These are phyloP conservation scores for Populus hybrid DNA, from an alignment of 441 rosid species.

Conservation along the genomic window DNA sequence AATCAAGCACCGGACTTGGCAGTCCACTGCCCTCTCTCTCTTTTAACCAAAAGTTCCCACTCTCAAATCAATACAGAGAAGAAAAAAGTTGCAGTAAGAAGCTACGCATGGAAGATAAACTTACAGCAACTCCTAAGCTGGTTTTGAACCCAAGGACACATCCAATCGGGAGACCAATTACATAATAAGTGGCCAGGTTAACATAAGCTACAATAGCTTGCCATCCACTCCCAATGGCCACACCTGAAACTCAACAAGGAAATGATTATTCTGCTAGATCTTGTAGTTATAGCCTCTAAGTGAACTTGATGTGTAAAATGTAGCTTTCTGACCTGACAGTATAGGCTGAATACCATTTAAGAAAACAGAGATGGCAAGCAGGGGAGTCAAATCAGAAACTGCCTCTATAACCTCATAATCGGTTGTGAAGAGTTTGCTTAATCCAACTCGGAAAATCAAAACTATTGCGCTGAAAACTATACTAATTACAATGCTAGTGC, in stretches of 20 bases:
- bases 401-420: constrained; percentile 57
- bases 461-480: constrained; percentile 40
- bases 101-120: not conserved
- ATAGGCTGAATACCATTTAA: constrained; percentile 87
- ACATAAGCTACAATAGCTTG: constrained; percentile 86
- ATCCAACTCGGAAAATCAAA: constrained; percentile 39
- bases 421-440: constrained; percentile 62
- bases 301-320: not conserved
- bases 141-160: constrained; percentile 86
- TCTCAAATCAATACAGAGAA: not conserved
- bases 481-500: constrained; percentile 55
- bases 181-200: constrained; percentile 60
- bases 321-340: constrained; percentile 53
- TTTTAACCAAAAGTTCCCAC: fast-evolving
- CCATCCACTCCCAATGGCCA: constrained; percentile 94
- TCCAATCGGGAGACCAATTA: constrained; percentile 83
- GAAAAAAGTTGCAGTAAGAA: not conserved
- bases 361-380: constrained; percentile 73
- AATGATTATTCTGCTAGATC: not conserved
- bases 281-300: not conserved
- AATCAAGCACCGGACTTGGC: not conserved
- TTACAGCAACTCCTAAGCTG: constrained; percentile 75
- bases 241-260: constrained; percentile 36
- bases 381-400: constrained; percentile 54
- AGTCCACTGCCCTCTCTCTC: too few relatives aligned